Percentiles rank a stretch among this genome's conserved stretches.
phyloP scores from a whole-genome alignment of 441 rosid genomes.

The Erodium moschatum region DNA sequence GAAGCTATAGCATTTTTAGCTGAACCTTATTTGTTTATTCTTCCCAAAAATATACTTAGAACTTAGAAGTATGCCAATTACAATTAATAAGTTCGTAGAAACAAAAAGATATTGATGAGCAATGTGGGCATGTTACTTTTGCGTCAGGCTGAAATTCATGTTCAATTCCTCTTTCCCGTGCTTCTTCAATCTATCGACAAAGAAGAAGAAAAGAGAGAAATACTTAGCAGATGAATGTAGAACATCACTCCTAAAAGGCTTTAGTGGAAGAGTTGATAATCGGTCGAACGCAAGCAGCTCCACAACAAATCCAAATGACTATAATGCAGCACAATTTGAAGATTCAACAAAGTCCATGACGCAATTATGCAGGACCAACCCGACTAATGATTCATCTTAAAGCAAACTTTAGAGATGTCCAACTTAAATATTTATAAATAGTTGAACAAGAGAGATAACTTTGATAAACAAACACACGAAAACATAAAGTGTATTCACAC shows the following conservation, averaged over 20 bases:
- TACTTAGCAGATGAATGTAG: neutral
- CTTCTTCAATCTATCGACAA: slow-evolving; percentile 59
- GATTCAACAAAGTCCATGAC: neutral
- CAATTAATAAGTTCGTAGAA: neutral
- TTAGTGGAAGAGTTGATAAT: neutral
- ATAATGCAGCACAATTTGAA: neutral
- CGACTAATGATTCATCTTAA: neutral
- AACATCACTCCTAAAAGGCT: slow-evolving; percentile 12
- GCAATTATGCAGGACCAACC: slow-evolving; percentile 9
- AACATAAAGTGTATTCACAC: neutral
- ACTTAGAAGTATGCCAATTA: slow-evolving; percentile 3
- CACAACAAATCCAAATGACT: slow-evolving; percentile 6
- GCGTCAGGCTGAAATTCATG: slow-evolving; percentile 68
- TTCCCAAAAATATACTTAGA: neutral
- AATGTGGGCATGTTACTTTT: slow-evolving; percentile 36
- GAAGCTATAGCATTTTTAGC: slow-evolving; percentile 5
- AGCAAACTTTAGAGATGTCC: neutral
- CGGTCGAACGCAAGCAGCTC: slow-evolving; percentile 4
- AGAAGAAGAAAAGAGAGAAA: slow-evolving; percentile 11
- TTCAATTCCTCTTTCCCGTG: slow-evolving; percentile 68
- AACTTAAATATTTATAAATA: neutral
- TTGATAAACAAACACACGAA: neutral
- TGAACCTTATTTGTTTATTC: neutral
- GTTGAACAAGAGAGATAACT: neutral
- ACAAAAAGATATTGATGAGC: slow-evolving; percentile 16